Conservation (phyloP, 331 rosid species). For the Malus hybrid region DNA sequence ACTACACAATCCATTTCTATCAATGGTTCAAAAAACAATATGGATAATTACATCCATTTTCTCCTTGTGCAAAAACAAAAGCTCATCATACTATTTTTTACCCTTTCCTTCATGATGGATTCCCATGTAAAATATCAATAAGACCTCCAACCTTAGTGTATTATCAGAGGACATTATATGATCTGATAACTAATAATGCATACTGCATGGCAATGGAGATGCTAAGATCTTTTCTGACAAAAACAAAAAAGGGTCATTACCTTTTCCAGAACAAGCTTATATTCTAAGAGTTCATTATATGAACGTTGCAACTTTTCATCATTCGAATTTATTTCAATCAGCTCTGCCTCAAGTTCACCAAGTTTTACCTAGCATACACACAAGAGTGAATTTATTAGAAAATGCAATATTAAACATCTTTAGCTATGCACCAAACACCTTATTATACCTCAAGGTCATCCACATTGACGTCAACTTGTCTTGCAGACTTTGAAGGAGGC, state of each 20-base stretch:
- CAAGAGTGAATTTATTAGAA: conserved; percentile 10
- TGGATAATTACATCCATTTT: not conserved
- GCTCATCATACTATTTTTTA: not conserved
- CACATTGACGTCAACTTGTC: conserved; percentile 40
- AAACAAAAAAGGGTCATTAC: conserved; percentile 31
- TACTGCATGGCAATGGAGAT: not conserved
- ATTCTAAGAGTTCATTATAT: conserved; percentile 79
- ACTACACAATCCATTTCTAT: not conserved
- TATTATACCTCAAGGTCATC: conserved; percentile 76
- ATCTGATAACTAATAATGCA: not conserved
- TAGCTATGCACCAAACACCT: conserved; percentile 2
- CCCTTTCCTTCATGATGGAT: not conserved
- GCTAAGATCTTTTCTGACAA: not conserved
- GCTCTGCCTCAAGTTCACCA: conserved; percentile 82
- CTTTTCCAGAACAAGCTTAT: conserved; percentile 86
- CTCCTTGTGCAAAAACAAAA: not conserved
- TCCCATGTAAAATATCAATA: not conserved
- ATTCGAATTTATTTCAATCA: conserved; percentile 84
- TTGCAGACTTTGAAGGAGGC: conserved; percentile 34
- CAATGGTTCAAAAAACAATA: not conserved
- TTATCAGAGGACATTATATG: not conserved
- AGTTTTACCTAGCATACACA: conserved; percentile 62
- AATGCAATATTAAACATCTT: not conserved
- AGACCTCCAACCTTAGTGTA: not conserved
- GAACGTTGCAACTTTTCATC: conserved; percentile 89